Conservation (phyloP, 2,329 filamentous ascomycete genomes). For the Pseudogymnoascus pannorum region DNA sequence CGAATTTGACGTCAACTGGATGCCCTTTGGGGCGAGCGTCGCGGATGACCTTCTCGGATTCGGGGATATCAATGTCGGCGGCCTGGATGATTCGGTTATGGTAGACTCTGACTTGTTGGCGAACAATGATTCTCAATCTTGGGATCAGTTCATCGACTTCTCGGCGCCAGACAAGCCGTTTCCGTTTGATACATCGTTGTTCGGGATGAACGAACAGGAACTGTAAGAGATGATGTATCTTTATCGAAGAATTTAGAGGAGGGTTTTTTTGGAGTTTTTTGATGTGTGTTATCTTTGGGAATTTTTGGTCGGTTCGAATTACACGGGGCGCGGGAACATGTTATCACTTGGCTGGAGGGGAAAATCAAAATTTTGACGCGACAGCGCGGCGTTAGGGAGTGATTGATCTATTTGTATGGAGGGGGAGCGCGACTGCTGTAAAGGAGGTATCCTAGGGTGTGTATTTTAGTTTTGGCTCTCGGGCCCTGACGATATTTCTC, state of each 20-base stretch:
- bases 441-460: background rate
- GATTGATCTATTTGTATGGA: constrained; percentile 4
- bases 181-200: constrained; percentile 41
- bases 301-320: constrained; percentile 14
- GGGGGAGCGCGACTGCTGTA: background rate
- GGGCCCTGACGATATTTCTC: constrained; percentile 1
- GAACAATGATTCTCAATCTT: constrained; percentile 28
- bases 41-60: constrained; percentile 39
- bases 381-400: background rate
- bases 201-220: constrained; percentile 31
- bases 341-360: background rate
- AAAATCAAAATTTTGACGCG: background rate
- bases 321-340: constrained; percentile 10
- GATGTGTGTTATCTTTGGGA: constrained; percentile 10
- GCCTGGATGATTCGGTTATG: constrained; percentile 22
- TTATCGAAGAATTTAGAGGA: constrained; percentile 17
- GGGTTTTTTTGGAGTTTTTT: constrained; percentile 14
- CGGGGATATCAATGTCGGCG: constrained; percentile 27
- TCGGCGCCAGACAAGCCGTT: constrained; percentile 47
- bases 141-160: constrained; percentile 41
- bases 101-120: constrained; percentile 22
- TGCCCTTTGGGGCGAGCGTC: constrained; percentile 36
- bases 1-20: constrained; percentile 35
- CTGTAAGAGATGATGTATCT: constrained; percentile 7
- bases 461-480: constrained; percentile 2